Base-by-base conservation (phyloP, 2,329 filamentous ascomycete genomes). In the Epicoccum sorghinum region DNA sequence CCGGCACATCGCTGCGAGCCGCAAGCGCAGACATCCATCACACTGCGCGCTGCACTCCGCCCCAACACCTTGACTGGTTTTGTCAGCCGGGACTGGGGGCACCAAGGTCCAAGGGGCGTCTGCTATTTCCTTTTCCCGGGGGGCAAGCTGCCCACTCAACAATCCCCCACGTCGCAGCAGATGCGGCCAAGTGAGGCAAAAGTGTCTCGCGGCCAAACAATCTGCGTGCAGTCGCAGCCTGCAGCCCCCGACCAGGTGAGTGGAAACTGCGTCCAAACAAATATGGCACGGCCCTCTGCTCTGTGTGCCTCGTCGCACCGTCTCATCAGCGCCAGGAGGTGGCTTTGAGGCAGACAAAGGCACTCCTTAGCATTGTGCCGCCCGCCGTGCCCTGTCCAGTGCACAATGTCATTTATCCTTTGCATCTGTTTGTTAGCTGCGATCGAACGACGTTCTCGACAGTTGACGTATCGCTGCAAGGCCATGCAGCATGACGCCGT, bases 1-100 rank as follows among this genome's bases (percentile, higher is more conserved):
- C 29, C 29, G 18, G 18, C 22, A 40, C 23, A 36, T 46, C 38
- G 37, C 45, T 32, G 36, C 36, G 24, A 36, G 40, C 35, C 46
- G 41, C 45, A 42, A 37, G 12, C 43, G 47, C 51, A 54, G 50
- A 51, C 60, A 61, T 61, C 48, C 60, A 61, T 61, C 48, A 57
- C 59, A 52, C 43, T 52, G 43, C 55, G 41, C 39, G 45, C 60
- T 29, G 25, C 39, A 18, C 52, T 51, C 18, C 51, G 55, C 55
- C 58, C 38, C 56, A 57, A 41, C 41, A 46, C 33, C 54, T 60
- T 51, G 57, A 56, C 54, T 59, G 55, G 52, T 41, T 50, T 42
- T 32, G 53, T 58, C 44, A 60, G 53, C 52, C 47, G 38, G 22
- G 45, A 33, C 50, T 33, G 40, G 24, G 43, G 47, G 45, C 29